Percentiles rank a stretch among this genome's conserved stretches.
Evolutionary conservation across 2,329 filamentous ascomycete species (phyloP).

Genomic region (Trichoderma pleuroti): DNA sequence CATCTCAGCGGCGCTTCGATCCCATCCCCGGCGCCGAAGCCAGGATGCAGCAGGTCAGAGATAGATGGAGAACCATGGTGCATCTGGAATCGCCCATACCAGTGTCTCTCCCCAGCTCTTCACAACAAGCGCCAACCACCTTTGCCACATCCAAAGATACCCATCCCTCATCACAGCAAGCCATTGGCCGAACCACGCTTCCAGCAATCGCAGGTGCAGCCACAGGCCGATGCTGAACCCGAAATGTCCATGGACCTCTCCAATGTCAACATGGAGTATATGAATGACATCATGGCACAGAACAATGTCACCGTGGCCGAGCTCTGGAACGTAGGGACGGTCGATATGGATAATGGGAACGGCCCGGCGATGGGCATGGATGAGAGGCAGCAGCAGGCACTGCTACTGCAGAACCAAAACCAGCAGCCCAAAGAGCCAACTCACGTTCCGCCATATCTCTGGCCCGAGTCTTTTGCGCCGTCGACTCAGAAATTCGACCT

Average conservation of each 20-base stretch:
- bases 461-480: slow-evolving; percentile 35
- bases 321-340: slow-evolving; percentile 30
- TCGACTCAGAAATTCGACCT: slow-evolving; percentile 29
- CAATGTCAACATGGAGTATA: slow-evolving; percentile 32
- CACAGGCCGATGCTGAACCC: neutral
- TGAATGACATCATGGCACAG: slow-evolving; percentile 38
- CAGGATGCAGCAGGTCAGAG: slow-evolving; percentile 43
- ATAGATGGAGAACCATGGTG: slow-evolving; percentile 52
- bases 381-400: slow-evolving; percentile 8
- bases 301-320: slow-evolving; percentile 36
- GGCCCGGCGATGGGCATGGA: neutral
- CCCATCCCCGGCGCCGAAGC: slow-evolving; percentile 46
- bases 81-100: slow-evolving; percentile 30
- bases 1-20: slow-evolving; percentile 45
- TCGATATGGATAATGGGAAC: slow-evolving; percentile 8
- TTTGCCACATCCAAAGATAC: neutral
- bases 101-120: slow-evolving; percentile 14
- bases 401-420: slow-evolving; percentile 25
- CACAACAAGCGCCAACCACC: neutral
- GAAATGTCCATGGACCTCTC: slow-evolving; percentile 29
- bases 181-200: neutral
- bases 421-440: slow-evolving; percentile 33
- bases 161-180: neutral
- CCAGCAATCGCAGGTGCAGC: neutral
- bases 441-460: slow-evolving; percentile 40